These are phyloP conservation scores for Cercophora scortea DNA, from an alignment of 495 filamentous ascomycete species.

Conservation along the genomic window DNA sequence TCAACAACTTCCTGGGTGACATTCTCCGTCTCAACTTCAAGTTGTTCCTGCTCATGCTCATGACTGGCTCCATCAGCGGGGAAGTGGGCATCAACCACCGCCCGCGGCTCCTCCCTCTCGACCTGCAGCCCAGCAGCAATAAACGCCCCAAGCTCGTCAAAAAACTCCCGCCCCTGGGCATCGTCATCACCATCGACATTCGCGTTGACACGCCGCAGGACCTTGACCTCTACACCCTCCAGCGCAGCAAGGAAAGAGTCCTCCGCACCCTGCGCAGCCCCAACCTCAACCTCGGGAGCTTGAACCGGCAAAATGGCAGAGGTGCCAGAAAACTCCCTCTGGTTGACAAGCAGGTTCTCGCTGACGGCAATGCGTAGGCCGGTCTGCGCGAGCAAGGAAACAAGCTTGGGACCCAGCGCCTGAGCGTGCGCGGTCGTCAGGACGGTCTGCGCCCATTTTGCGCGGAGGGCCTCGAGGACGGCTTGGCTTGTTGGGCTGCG, in stretches of 20 bases:
- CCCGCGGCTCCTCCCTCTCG: too few relatives aligned
- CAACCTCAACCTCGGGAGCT: too few relatives aligned
- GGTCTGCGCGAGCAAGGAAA: slow-evolving; percentile 5
- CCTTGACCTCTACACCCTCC: neutral
- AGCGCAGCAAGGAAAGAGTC: too few relatives aligned
- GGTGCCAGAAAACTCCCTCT: neutral
- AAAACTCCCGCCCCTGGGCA: too few relatives aligned
- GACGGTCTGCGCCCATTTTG: neutral
- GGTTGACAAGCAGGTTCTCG: neutral
- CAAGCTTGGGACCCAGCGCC: slow-evolving; percentile 7
- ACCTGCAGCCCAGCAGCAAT: too few relatives aligned
- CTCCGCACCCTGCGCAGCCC: too few relatives aligned
- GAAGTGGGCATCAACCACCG: too few relatives aligned
- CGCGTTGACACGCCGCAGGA: neutral
- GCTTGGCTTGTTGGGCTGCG: neutral
- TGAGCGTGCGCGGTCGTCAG: slow-evolving; percentile 1
- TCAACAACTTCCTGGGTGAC: neutral
- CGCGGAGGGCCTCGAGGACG: slow-evolving; percentile 6
- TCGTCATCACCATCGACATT: too few relatives aligned
- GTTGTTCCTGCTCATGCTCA: neutral
- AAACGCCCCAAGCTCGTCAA: too few relatives aligned
- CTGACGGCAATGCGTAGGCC: slow-evolving; percentile 8
- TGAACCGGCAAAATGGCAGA: too few relatives aligned
- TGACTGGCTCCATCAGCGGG: too few relatives aligned
- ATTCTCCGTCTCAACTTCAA: neutral